Evolutionary conservation across 768 basidiomycete genomes (phyloP), one percentile per base, ranked within the genome.

Genomic region (Mycena maculata): DNA sequence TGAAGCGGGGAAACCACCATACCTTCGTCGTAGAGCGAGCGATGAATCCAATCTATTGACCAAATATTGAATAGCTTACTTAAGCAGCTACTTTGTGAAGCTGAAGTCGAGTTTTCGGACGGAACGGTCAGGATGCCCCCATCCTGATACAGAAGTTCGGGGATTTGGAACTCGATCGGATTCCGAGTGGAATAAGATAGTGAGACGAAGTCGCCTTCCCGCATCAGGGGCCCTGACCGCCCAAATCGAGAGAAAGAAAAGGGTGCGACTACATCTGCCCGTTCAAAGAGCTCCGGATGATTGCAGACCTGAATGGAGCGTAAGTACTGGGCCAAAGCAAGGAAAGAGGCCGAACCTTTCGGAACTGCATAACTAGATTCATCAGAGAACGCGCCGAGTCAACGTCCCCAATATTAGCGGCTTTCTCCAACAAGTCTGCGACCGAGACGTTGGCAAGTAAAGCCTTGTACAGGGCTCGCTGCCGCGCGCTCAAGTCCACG

Each of bases 331-430:
- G n/a, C 53, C 30, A 45, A 23, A 48, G 27, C 52, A 38, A 39
- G 56, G 49, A 65, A 28, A 33, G 3, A 33, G 41, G 25, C 63
- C 79, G 28, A 60, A 93, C 95, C 85, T 99, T 99, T 71, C 98
- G 91, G 85, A 99, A 99, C 77, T 99, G 98, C 98, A 99, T 99
- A 68, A 99, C 98, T 66, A 99, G 86, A 79, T 99, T 99, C 97
- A 99, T 99, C 66, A 99, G 82, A 9, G 95, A 94, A 58, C 95
- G 90, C 56, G 96, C 95, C 31, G 94, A 94, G 71, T 96, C 94
- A 8, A 89, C 93, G 72, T 97, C 95, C 18, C 95, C 93, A 65
- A 95, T 89, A 70, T 93, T 93, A 4, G 94, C 90, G 12, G 98
- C 96, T 77, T 98, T 96, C 72, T 92, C 92, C 53, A 99, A 83